Conservation (phyloP, 169 alveolate genomes). For the Plasmodium falciparum region DNA sequence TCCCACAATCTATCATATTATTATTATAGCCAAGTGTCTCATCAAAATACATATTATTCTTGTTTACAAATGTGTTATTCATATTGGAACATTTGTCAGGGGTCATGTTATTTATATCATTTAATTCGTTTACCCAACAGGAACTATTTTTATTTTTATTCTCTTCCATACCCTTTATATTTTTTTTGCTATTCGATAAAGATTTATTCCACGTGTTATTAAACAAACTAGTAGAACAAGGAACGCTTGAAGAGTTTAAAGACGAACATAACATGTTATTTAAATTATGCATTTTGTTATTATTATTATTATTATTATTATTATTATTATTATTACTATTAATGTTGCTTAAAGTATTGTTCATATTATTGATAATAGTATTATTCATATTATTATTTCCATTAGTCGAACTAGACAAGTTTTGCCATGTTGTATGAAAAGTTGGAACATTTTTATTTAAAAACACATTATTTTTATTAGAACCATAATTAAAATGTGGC, state of each 20-base stretch:
- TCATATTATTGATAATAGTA: neutral
- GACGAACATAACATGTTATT: slow-evolving; percentile 35
- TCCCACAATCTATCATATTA: slow-evolving; percentile 53
- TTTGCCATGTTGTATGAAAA: slow-evolving; percentile 60
- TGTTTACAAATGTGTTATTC: slow-evolving; percentile 6
- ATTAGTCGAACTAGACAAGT: neutral
- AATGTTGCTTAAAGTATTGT: neutral
- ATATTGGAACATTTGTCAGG: slow-evolving; percentile 23
- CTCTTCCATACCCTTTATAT: slow-evolving; percentile 18
- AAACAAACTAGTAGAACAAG: slow-evolving; percentile 29
- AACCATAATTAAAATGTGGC: slow-evolving; percentile 49
- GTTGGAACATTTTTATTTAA: slow-evolving; percentile 35
- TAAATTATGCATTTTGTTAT: slow-evolving; percentile 17
- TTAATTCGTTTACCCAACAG: slow-evolving; percentile 38
- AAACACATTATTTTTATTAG: slow-evolving; percentile 37
- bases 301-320: neutral
- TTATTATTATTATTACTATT: neutral
- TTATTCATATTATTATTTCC: neutral
- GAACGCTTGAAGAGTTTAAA: slow-evolving; percentile 25
- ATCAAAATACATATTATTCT: slow-evolving; percentile 34
- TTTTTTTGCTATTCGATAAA: slow-evolving; percentile 19
- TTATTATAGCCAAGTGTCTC: slow-evolving; percentile 64
- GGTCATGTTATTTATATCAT: slow-evolving; percentile 14
- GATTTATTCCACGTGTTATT: slow-evolving; percentile 40
- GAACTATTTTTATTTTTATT: slow-evolving; percentile 27